phyloP scores from a whole-genome alignment of 208 protist species.

The Leishmania mexicana region DNA sequence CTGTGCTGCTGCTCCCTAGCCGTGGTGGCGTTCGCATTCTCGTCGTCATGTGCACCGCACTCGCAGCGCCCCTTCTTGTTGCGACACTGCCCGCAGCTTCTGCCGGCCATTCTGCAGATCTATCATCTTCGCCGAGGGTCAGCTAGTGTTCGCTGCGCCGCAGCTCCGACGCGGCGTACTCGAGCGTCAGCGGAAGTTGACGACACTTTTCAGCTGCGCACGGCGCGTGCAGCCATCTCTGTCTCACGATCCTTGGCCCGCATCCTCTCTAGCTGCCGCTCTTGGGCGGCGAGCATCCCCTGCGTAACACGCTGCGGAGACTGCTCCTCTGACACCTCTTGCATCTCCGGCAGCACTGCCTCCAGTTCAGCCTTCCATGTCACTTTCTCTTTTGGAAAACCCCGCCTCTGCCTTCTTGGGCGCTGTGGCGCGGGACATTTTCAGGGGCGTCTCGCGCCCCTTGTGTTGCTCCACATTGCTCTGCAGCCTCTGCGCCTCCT shows the following conservation, averaged over 20 bases:
- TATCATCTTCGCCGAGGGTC: slow-evolving; percentile 31
- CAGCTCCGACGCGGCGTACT: slow-evolving; percentile 27
- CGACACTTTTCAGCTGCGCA: slow-evolving; percentile 13
- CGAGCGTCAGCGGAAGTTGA: slow-evolving; percentile 29
- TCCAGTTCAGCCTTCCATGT: slow-evolving; percentile 13
- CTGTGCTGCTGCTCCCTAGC: slow-evolving; percentile 8
- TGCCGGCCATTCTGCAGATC: slow-evolving; percentile 39
- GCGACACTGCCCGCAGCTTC: slow-evolving; percentile 30
- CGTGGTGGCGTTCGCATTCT: background rate
- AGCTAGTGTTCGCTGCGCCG: slow-evolving; percentile 34
- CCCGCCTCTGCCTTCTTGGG: slow-evolving; percentile 4
- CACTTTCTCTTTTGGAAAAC: slow-evolving; percentile 4
- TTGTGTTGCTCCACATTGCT: slow-evolving; percentile 9
- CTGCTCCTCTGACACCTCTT: slow-evolving; percentile 13
- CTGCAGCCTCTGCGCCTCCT: slow-evolving; percentile 14
- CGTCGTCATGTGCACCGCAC: background rate
- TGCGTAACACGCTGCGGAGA: slow-evolving; percentile 14
- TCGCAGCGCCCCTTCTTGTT: slow-evolving; percentile 21
- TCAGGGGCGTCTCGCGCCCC: slow-evolving; percentile 8
- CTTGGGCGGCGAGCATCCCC: slow-evolving; percentile 12
- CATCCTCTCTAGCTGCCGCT: slow-evolving; percentile 18
- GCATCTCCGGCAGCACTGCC: slow-evolving; percentile 7
- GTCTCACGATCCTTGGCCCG: slow-evolving; percentile 19
- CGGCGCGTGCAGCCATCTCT: slow-evolving; percentile 20
- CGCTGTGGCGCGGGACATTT: background rate